Conservation (phyloP, 352 stramenopile species). For the Pythium utonaiense region DNA sequence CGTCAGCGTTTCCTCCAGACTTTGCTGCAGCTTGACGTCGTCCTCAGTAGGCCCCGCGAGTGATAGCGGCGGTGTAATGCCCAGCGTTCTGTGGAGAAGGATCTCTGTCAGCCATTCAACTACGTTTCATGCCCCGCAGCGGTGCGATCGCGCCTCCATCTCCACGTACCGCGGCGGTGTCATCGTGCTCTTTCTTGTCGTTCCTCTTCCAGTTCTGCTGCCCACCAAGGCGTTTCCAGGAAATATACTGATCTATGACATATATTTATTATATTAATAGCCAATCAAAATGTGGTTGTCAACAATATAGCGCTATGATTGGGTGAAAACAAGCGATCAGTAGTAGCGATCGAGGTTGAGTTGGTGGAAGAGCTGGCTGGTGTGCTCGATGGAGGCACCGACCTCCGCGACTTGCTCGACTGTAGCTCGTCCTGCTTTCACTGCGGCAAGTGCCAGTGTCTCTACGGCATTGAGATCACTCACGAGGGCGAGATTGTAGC, state of each 20-base stretch:
- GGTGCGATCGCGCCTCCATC: background rate
- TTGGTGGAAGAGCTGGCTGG: constrained; percentile 25
- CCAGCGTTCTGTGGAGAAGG: constrained; percentile 8
- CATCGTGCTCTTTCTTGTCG: constrained; percentile 3
- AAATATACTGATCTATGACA: background rate
- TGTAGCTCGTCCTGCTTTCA: background rate
- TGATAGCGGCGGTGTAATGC: constrained; percentile 74
- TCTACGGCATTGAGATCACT: constrained; percentile 23
- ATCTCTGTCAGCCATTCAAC: background rate
- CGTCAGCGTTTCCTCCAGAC: constrained; percentile 60
- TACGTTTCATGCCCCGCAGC: background rate
- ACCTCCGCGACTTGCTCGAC: constrained; percentile 2
- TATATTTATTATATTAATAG: background rate
- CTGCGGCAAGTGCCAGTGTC: constrained; percentile 6
- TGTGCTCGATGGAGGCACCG: constrained; percentile 13
- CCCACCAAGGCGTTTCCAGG: background rate
- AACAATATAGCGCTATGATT: too few relatives aligned
- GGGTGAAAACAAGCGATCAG: constrained; percentile 2
- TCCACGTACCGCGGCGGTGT: constrained; percentile 10
- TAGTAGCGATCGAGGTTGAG: constrained; percentile 24
- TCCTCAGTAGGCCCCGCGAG: constrained; percentile 58
- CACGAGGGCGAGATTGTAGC: constrained; percentile 28
- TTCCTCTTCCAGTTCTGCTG: background rate
- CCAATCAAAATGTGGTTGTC: too few relatives aligned
- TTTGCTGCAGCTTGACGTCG: constrained; percentile 62